These are phyloP conservation scores for Thuja plicata DNA, from an alignment of 83 land plant genomes.

Conservation along the genomic window DNA sequence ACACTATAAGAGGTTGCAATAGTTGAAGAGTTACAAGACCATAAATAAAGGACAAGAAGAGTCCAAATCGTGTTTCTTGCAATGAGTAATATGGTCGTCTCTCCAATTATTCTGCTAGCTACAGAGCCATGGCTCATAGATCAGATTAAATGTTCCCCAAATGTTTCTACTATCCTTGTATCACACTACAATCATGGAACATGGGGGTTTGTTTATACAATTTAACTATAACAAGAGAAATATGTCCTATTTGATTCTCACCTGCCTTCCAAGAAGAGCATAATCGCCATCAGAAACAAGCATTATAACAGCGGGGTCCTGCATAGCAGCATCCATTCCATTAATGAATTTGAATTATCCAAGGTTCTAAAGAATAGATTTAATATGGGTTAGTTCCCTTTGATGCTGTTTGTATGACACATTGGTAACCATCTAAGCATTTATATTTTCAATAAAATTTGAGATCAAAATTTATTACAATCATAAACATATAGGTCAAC, in stretches of 20 bases:
- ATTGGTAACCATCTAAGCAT: neutral
- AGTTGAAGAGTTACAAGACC: neutral
- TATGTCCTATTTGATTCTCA: slow-evolving; percentile 4
- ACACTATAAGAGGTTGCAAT: neutral
- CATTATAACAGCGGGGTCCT: slow-evolving; percentile 60
- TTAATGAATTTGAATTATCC: neutral
- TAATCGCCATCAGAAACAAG: slow-evolving; percentile 51
- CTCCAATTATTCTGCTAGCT: neutral
- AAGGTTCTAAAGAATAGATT: neutral
- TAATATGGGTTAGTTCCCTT: neutral
- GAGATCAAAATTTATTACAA: neutral
- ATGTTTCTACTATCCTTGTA: neutral
- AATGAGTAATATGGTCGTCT: neutral
- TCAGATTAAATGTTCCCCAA: neutral
- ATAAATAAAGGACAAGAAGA: neutral
- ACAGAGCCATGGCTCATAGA: neutral
- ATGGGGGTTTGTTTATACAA: neutral
- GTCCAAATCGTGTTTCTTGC: neutral
- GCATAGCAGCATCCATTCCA: neutral
- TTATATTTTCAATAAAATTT: neutral
- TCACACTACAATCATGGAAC: neutral
- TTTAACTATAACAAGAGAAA: neutral
- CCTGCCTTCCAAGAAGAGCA: slow-evolving; percentile 53
- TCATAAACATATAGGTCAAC: neutral
- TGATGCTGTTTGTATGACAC: neutral